Conservation (phyloP, 345 rosid species). For the Syzygium grande region DNA sequence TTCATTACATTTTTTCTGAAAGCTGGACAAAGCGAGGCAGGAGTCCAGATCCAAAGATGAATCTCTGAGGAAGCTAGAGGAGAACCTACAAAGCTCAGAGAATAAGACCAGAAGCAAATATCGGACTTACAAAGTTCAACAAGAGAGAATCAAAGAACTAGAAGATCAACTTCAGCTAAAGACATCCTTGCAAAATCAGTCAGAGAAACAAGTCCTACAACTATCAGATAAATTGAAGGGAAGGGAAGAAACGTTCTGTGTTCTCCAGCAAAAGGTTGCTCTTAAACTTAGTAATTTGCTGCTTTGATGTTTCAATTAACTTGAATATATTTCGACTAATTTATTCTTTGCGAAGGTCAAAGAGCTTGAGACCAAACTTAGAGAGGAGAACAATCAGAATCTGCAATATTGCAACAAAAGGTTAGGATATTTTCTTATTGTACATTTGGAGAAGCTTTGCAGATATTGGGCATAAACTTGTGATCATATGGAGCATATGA, state of each 20-base stretch:
- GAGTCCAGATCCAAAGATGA: slow-evolving; percentile 79
- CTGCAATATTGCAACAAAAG: slow-evolving; percentile 44
- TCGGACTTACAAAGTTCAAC: slow-evolving; percentile 41
- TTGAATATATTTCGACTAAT: not conserved
- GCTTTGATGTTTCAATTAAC: not conserved
- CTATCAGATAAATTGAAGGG: slow-evolving; percentile 63
- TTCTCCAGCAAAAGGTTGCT: slow-evolving; percentile 68
- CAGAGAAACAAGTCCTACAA: slow-evolving; percentile 52
- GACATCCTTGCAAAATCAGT: slow-evolving; percentile 33
- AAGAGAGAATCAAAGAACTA: slow-evolving; percentile 77
- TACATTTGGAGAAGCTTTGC: not conserved
- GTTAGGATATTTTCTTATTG: slow-evolving; percentile 12
- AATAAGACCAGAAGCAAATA: slow-evolving; percentile 63
- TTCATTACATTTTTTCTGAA: not conserved
- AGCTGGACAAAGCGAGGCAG: slow-evolving; percentile 85
- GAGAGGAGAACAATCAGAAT: slow-evolving; percentile 55
- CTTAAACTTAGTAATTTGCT: not conserved
- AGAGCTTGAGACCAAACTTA: slow-evolving; percentile 63
- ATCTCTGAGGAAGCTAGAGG: slow-evolving; percentile 66
- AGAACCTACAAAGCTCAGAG: slow-evolving; percentile 61
- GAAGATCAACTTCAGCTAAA: slow-evolving; percentile 61
- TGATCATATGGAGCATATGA: not conserved
- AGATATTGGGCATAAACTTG: not conserved
- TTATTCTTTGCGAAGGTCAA: slow-evolving; percentile 33
- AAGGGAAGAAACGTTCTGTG: slow-evolving; percentile 57